Evolutionary conservation across 768 basidiomycete genomes (phyloP), one percentile per base, ranked within the genome.

Genomic region (Heimioporus sp.): DNA sequence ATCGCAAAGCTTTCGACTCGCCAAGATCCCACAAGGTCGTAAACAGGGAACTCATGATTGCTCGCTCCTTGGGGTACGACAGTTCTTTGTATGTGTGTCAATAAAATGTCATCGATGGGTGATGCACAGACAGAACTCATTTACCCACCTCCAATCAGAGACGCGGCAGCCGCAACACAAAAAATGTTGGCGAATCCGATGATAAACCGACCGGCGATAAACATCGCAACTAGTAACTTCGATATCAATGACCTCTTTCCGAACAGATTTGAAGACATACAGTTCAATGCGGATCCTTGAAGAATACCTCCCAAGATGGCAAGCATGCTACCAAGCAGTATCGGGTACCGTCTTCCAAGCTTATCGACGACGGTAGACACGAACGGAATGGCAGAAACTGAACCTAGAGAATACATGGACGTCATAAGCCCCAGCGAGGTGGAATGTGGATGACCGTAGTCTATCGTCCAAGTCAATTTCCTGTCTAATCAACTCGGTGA

Each of bases 371-470:
- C 13, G 5, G 19, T 20, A 4, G 39, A 8, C 1, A 12, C 19
- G 20, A 40, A 40, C 3, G 39, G 39, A 40, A 40, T 11, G 17
- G 17, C 39, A 40, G 20, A 17, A 4, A 40, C 20, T 1, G 19
- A 17, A 21, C 39, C 39, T 5, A 19, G 39, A 5, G 39, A 5
- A 9, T 40, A 40, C 39, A 21, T 40, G 39, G 19, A 3, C 1
- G 10, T 5, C 39, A 40, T 40, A 19, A 40, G 39, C 12, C 39
- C 17, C 39, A 40, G 10, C 17, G 78, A 69, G 2, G 76, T 70
- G 7, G 79, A 81, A 11, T 75, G 73, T 28, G 82, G 83, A 39
- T 72, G 68, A 42, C 79, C 57, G 58, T 77, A 84, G 65, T 79
- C 82, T 85, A 42, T 4, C 17, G 3, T 21, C 3, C 16, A 4